Base-by-base conservation (phyloP, 2,329 filamentous ascomycete species). In the Harringtonia lauricola region DNA sequence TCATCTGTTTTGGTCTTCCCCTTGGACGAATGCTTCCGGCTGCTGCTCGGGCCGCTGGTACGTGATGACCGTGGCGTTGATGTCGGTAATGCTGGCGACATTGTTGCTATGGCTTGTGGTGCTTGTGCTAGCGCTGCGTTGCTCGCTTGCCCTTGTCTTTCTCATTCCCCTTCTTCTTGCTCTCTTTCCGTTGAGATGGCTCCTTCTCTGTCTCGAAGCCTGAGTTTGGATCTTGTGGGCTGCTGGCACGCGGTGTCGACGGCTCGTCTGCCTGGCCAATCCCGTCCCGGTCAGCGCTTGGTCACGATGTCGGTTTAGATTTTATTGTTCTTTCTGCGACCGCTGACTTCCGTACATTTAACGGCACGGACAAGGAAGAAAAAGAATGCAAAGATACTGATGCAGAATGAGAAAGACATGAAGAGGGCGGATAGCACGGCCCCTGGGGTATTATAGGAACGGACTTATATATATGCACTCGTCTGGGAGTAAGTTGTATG, bases 1-100 rank as follows among this genome's bases (percentile, higher is more conserved):
- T 86, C 76, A 49, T 83, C 71, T 3, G 64, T 64, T 50, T 70
- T 72, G 4, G 64, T 63, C 49, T 70, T 72, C 6, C 65, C 58
- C 49, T 66, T 72, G 5, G 40, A 36, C 24, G 33, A 2, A 12
- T 22, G 40, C n/a, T n/a, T n/a, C 13, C 35, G 39, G 13, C 36
- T 40, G 24, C 37, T 22, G 2, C 44, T 57, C 45, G 54, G 57
- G 14, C 55, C 53, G 1, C 54, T 63, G 5, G 54, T 55, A 46
- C n/a, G n/a, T n/a, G n/a, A n/a, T n/a, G n/a, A n/a, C n/a, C n/a
- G n/a, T n/a, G n/a, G n/a, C n/a, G 46, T 21, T 30, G 50, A 4
- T 12, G 26, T 17, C 5, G 26, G n/a, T n/a, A n/a, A 4, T 22
- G 24, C 29, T 3, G 41, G 9, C 26, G 26, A 4, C 30, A 31